Conservation (phyloP, 1,139 yeast species). For the Suhomyces bokatorum region DNA sequence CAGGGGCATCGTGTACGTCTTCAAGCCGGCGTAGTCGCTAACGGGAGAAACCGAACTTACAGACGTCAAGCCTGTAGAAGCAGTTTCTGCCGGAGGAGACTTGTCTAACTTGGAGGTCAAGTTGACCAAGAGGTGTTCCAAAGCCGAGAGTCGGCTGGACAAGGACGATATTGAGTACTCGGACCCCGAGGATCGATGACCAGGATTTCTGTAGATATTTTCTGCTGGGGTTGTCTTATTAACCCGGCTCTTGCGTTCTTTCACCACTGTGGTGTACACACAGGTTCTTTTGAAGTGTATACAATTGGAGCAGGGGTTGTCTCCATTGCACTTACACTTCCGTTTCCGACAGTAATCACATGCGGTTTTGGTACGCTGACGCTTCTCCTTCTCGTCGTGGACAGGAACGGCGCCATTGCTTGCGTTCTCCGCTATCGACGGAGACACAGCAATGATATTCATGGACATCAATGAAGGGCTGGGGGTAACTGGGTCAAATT, state of each 20-base stretch:
- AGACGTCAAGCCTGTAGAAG: not conserved
- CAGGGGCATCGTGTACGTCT: not conserved
- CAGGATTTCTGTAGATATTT: not conserved
- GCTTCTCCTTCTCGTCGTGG: constrained; percentile 1
- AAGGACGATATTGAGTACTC: constrained; percentile 8
- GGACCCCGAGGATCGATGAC: not conserved
- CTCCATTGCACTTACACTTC: constrained; percentile 29
- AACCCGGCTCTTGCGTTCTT: constrained; percentile 18
- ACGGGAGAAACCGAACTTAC: too few relatives aligned
- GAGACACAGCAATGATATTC: not conserved
- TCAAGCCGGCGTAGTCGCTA: too few relatives aligned
- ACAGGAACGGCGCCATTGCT: not conserved
- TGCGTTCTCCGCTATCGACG: not conserved
- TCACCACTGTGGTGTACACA: constrained; percentile 18
- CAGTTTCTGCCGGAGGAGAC: not conserved
- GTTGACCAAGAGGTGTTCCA: constrained; percentile 14
- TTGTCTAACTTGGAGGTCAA: constrained; percentile 10
- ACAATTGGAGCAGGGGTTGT: constrained; percentile 25
- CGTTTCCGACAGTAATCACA: constrained; percentile 28
- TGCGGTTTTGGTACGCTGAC: constrained; percentile 23
- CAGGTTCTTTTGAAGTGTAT: constrained; percentile 15
- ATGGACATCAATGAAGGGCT: not conserved
- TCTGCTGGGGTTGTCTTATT: constrained; percentile 7
- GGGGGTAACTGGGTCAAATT: too few relatives aligned
- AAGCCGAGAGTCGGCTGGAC: constrained; percentile 15